Percentiles rank a stretch among this genome's conserved stretches.
Evolutionary conservation across 495 filamentous ascomycete genomes (phyloP).

Genomic region (Aspergillus egyptiacus): DNA sequence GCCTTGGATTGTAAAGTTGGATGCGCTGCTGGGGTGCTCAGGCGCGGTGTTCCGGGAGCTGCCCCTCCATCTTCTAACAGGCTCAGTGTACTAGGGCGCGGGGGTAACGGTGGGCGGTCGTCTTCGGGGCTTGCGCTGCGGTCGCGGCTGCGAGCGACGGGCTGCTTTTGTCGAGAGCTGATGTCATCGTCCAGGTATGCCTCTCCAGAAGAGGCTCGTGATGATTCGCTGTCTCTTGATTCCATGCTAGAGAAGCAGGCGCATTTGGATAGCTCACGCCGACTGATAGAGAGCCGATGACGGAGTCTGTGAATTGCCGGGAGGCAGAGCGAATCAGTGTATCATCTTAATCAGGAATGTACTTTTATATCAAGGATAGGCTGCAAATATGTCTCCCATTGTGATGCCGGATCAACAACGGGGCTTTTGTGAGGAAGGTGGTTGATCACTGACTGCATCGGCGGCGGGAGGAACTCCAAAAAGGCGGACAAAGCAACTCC

Average conservation of each 20-base stretch:
- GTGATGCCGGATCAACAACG: not conserved
- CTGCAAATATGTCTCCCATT: not conserved
- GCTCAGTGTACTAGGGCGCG: slow-evolving; percentile 50
- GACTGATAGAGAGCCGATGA: not conserved
- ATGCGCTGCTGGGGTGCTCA: slow-evolving; percentile 16
- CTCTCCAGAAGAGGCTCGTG: slow-evolving; percentile 1
- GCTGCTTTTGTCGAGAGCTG: slow-evolving; percentile 1
- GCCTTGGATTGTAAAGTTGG: slow-evolving; percentile 60
- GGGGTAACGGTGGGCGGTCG: slow-evolving; percentile 60
- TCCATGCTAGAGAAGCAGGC: slow-evolving; percentile 13
- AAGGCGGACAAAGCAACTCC: slow-evolving; percentile 11
- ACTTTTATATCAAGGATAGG: not conserved
- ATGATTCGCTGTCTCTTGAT: slow-evolving; percentile 2
- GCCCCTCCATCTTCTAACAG: slow-evolving; percentile 36
- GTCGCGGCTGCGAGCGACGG: slow-evolving; percentile 9
- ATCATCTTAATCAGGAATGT: slow-evolving; percentile 3
- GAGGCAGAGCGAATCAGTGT: not conserved
- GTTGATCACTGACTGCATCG: not conserved
- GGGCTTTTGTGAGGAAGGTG: not conserved
- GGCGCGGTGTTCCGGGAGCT: slow-evolving; percentile 14
- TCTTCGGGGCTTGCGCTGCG: slow-evolving; percentile 34
- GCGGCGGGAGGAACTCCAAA: slow-evolving; percentile 4
- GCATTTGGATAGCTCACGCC: slow-evolving; percentile 5
- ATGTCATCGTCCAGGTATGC: not conserved
- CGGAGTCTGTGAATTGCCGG: not conserved